These are phyloP conservation scores for Aspergillus tubingensis DNA, from an alignment of 2,329 filamentous ascomycete genomes.

Conservation along the genomic window DNA sequence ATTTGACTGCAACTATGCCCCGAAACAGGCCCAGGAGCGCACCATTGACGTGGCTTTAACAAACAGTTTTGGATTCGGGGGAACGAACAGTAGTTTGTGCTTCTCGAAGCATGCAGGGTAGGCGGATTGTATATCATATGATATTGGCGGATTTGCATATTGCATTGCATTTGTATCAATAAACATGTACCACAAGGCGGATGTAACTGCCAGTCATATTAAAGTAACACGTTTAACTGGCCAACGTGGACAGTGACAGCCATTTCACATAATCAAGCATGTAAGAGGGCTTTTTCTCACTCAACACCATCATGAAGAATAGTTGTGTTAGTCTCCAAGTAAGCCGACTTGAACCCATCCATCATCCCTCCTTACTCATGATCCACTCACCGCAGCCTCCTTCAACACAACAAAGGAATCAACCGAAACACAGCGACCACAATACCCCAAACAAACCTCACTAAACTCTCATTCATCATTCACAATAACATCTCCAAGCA, in stretches of 20 bases:
- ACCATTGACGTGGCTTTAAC: conserved; percentile 74
- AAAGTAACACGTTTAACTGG: not conserved
- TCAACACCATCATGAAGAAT: not conserved
- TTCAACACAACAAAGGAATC: not conserved
- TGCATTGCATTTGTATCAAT: not conserved
- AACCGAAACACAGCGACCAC: not conserved
- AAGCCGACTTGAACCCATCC: not conserved
- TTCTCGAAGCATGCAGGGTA: conserved; percentile 52
- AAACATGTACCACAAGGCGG: conserved; percentile 9
- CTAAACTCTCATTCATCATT: too few relatives aligned
- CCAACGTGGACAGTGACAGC: not conserved
- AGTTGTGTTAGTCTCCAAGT: not conserved
- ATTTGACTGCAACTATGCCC: conserved; percentile 83
- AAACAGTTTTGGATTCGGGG: conserved; percentile 97
- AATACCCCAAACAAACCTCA: not conserved
- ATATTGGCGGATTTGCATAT: conserved; percentile 1
- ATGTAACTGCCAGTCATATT: not conserved
- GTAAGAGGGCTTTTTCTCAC: not conserved
- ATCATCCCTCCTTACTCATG: too few relatives aligned
- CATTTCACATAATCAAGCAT: not conserved
- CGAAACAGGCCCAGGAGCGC: conserved; percentile 68
- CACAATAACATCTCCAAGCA: not conserved
- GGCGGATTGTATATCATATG: not conserved
- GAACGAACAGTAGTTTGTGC: conserved; percentile 88
- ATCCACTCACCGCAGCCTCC: not conserved